phyloP scores from a whole-genome alignment of 1,284 basidiomycete species.

The Moesziomyces sp. region DNA sequence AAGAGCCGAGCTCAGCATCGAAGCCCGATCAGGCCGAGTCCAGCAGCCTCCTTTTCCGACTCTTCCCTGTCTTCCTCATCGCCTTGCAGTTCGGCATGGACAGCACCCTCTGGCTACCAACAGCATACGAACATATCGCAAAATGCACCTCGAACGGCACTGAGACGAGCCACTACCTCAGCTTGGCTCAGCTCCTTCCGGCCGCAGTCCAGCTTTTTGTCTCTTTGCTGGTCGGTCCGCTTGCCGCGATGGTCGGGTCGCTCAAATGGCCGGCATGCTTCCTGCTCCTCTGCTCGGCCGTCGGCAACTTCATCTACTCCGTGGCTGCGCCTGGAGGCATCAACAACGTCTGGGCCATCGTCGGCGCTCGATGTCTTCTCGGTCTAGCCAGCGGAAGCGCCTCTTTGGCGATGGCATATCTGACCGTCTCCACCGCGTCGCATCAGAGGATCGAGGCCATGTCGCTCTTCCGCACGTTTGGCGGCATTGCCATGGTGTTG shows the following conservation, averaged over 20 bases:
- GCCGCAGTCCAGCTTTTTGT: conserved; percentile 19
- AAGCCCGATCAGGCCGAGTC: not conserved
- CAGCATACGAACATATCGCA: conserved; percentile 11
- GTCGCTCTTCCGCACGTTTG: conserved; percentile 12
- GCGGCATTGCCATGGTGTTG: conserved; percentile 13
- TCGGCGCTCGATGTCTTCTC: conserved; percentile 10
- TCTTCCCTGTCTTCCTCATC: conserved; percentile 9
- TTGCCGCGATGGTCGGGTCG: conserved; percentile 4
- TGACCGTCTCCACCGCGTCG: conserved; percentile 6
- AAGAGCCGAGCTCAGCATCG: not conserved
- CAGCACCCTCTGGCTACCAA: conserved; percentile 24
- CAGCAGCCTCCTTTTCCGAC: conserved; percentile 4
- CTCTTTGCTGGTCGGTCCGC: conserved; percentile 12
- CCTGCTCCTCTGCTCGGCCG: conserved; percentile 9
- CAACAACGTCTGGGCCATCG: conserved; percentile 17
- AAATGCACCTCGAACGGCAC: conserved; percentile 1
- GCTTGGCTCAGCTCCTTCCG: conserved; percentile 16
- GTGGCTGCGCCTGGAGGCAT: conserved; percentile 4
- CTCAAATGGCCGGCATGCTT: conserved; percentile 12
- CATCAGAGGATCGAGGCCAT: conserved; percentile 11
- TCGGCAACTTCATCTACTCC: conserved; percentile 20
- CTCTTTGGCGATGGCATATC: conserved; percentile 15
- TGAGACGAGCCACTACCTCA: conserved; percentile 7
- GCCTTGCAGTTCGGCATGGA: conserved; percentile 24
- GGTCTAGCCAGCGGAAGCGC: conserved; percentile 16